Evolutionary conservation across 257 asterid species (phyloP).

Genomic region (Voacanga thouarsii): DNA sequence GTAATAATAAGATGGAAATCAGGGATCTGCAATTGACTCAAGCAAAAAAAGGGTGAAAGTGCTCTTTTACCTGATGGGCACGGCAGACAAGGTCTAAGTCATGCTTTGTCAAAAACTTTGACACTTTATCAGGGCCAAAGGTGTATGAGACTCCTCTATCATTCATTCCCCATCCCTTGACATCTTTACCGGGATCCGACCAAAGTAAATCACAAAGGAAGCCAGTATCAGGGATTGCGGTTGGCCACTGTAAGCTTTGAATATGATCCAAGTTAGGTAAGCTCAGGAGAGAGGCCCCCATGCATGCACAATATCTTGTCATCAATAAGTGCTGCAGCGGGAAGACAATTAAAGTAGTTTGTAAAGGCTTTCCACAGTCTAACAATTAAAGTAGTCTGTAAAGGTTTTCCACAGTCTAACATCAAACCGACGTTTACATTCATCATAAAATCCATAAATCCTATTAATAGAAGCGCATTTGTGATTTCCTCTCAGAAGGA

Average conservation of each 20-base stretch:
- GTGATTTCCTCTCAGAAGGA: slow-evolving; percentile 40
- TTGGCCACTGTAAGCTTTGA: slow-evolving; percentile 37
- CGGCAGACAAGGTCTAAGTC: slow-evolving; percentile 45
- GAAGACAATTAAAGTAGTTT: slow-evolving; percentile 41
- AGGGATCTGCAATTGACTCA: not conserved
- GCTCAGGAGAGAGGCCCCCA: slow-evolving; percentile 46
- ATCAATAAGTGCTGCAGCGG: slow-evolving; percentile 39
- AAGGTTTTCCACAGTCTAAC: no score
- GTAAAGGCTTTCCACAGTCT: slow-evolving; percentile 41
- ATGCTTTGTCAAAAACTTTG: slow-evolving; percentile 32
- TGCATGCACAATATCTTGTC: slow-evolving; percentile 43
- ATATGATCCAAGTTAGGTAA: slow-evolving; percentile 35
- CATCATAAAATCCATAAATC: slow-evolving; percentile 40
- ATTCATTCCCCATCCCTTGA: slow-evolving; percentile 46
- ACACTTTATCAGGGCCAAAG: slow-evolving; percentile 39
- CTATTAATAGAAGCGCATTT: slow-evolving; percentile 40
- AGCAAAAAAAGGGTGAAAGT: not conserved
- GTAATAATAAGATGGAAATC: slow-evolving; percentile 9
- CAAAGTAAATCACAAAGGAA: slow-evolving; percentile 44
- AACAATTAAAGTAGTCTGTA: no score
- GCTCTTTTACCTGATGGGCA: slow-evolving; percentile 37
- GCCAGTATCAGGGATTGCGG: slow-evolving; percentile 37
- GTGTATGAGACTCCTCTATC: slow-evolving; percentile 42
- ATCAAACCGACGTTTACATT: slow-evolving; percentile 39
- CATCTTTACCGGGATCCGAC: slow-evolving; percentile 45